A percentile compares a stretch with the other conserved stretches of the same genome.
Conservation (phyloP, 2,329 filamentous ascomycete genomes). For the Pseudogymnoascus pannorum region DNA sequence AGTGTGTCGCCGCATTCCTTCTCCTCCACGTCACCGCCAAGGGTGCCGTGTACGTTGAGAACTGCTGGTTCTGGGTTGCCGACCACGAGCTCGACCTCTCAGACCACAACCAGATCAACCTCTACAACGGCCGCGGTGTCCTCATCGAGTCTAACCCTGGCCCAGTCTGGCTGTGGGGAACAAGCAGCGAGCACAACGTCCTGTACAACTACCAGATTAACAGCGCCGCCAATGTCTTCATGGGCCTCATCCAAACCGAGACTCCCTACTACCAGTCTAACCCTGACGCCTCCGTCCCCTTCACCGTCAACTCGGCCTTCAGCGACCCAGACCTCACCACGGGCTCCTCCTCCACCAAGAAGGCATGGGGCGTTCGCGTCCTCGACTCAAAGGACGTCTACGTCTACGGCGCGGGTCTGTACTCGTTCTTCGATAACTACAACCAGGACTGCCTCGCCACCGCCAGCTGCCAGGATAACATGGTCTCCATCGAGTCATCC, state of each 20-base stretch:
- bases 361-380: constrained; percentile 70
- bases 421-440: constrained; percentile 83
- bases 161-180: constrained; percentile 75
- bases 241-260: constrained; percentile 81
- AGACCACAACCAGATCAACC: constrained; percentile 71
- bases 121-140: constrained; percentile 83
- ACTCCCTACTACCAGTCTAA: constrained; percentile 85
- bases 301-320: constrained; percentile 49
- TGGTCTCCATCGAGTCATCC: constrained; percentile 63
- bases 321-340: constrained; percentile 61
- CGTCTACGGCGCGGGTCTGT: constrained; percentile 67
- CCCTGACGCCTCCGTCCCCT: constrained; percentile 63
- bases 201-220: constrained; percentile 80
- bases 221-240: constrained; percentile 71
- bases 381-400: constrained; percentile 59
- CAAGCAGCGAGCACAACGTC: constrained; percentile 58
- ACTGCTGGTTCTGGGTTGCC: constrained; percentile 83
- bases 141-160: constrained; percentile 66
- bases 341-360: constrained; percentile 44
- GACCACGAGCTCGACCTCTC: constrained; percentile 79
- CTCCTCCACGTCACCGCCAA: constrained; percentile 57
- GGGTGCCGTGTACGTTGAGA: constrained; percentile 73
- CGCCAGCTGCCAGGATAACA: constrained; percentile 70
- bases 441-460: constrained; percentile 58
- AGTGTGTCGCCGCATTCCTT: constrained; percentile 69